Percentiles rank a stretch among this genome's conserved stretches.
Evolutionary conservation across 2,329 filamentous ascomycete genomes (phyloP).

Genomic region (Scytalidium sp.): DNA sequence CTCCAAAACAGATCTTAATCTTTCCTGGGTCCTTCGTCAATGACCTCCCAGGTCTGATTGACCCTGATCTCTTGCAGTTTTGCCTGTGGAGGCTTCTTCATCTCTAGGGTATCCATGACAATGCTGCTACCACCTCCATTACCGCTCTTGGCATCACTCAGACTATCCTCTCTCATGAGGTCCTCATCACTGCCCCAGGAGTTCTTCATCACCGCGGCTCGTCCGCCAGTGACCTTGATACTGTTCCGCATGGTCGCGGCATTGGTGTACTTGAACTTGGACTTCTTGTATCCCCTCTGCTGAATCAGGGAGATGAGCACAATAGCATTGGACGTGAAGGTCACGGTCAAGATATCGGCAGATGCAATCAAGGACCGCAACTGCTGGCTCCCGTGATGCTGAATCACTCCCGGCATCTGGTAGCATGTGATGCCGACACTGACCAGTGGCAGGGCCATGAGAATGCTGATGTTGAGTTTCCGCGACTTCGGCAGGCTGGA

Average conservation of each 20-base stretch:
- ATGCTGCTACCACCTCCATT: background rate
- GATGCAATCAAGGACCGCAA: constrained; percentile 85
- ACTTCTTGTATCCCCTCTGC: constrained; percentile 85
- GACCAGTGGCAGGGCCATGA: constrained; percentile 81
- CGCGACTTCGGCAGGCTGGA: constrained; percentile 67
- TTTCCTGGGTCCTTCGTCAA: constrained; percentile 8
- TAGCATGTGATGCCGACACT: constrained; percentile 77
- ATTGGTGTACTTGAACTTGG: constrained; percentile 66
- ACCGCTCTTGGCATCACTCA: background rate
- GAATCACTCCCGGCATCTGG: constrained; percentile 71
- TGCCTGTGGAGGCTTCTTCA: constrained; percentile 30
- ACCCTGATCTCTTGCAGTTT: constrained; percentile 27
- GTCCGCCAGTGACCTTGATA: constrained; percentile 52
- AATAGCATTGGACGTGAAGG: constrained; percentile 82
- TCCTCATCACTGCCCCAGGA: constrained; percentile 88
- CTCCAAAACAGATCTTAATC: background rate
- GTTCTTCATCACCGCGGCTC: constrained; percentile 40
- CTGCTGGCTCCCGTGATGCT: constrained; percentile 69
- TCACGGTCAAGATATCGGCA: constrained; percentile 82
- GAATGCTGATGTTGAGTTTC: constrained; percentile 68
- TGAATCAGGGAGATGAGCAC: constrained; percentile 89
- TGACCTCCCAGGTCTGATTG: constrained; percentile 21
- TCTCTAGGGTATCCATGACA: constrained; percentile 21
- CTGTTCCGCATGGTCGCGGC: constrained; percentile 31
- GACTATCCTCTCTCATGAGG: constrained; percentile 66